Conservation (phyloP, 305 asterid genomes). For the Vinca major region DNA sequence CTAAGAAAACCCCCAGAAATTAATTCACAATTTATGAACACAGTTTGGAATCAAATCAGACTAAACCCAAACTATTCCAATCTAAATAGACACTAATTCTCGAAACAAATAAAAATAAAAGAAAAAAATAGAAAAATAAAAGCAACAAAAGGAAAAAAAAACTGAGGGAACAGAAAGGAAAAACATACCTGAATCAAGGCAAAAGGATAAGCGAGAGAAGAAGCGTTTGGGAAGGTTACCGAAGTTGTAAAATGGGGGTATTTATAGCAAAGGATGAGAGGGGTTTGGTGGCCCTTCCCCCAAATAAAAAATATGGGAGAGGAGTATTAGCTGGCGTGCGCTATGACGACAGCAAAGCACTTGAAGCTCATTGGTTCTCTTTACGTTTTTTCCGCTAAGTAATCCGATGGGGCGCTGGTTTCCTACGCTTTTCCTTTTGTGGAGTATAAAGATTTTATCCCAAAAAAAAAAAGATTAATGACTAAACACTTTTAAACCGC, state of each 20-base stretch:
- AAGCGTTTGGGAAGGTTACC: conserved; percentile 15
- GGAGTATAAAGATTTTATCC: too few relatives aligned
- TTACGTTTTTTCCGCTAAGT: not conserved
- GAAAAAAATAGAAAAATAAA: not conserved
- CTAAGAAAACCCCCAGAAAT: not conserved
- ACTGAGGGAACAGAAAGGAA: not conserved
- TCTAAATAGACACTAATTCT: not conserved
- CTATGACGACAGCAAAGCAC: conserved; percentile 19
- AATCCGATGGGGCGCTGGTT: not conserved
- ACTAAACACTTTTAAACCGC: too few relatives aligned
- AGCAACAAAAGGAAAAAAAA: not conserved
- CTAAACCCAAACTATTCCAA: too few relatives aligned
- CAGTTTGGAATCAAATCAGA: too few relatives aligned
- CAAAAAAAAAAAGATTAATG: too few relatives aligned
- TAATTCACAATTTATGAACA: not conserved
- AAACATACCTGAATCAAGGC: conserved; percentile 7
- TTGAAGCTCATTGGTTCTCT: not conserved
- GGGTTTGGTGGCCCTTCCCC: not conserved
- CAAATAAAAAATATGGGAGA: not conserved
- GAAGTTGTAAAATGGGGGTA: fast-evolving
- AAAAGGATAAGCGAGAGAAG: not conserved
- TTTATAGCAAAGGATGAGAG: conserved; percentile 27
- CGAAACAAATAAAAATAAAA: not conserved
- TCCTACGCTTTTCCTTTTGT: not conserved
- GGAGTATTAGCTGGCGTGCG: conserved; percentile 14